phyloP scores from a whole-genome alignment of 2,329 filamentous ascomycete species.

The Stagonosporopsis vannaccii region DNA sequence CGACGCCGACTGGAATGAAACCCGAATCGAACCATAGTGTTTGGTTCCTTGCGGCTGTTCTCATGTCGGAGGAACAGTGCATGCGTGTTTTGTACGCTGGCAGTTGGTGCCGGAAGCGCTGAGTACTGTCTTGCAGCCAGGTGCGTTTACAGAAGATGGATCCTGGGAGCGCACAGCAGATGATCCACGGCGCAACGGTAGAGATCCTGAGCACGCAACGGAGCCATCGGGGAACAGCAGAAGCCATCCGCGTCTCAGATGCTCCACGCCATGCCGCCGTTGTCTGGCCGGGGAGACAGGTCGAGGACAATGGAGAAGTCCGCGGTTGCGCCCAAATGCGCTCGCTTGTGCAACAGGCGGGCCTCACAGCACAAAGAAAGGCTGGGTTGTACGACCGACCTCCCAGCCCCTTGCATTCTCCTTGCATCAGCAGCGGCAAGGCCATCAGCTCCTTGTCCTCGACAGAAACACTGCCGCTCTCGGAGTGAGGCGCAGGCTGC shows the following conservation, averaged over 20 bases:
- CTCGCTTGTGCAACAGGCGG: neutral
- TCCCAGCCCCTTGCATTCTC: constrained; percentile 4
- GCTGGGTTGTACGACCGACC: neutral
- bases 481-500: neutral
- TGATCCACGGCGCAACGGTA: neutral
- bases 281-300: neutral
- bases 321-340: neutral
- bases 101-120: neutral
- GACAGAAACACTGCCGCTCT: too few species aligned
- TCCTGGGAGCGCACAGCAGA: neutral
- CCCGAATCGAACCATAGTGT: neutral
- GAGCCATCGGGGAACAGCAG: neutral
- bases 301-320: neutral
- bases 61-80: neutral
- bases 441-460: neutral
- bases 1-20: neutral
- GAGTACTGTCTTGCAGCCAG: neutral
- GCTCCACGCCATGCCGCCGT: neutral
- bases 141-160: neutral
- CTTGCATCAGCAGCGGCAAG: neutral
- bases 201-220: neutral
- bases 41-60: neutral
- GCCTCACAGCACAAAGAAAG: neutral
- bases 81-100: neutral
- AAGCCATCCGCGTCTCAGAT: neutral